Conservation (phyloP, 2,329 filamentous ascomycete species). For the Aspergillus vadensis region DNA sequence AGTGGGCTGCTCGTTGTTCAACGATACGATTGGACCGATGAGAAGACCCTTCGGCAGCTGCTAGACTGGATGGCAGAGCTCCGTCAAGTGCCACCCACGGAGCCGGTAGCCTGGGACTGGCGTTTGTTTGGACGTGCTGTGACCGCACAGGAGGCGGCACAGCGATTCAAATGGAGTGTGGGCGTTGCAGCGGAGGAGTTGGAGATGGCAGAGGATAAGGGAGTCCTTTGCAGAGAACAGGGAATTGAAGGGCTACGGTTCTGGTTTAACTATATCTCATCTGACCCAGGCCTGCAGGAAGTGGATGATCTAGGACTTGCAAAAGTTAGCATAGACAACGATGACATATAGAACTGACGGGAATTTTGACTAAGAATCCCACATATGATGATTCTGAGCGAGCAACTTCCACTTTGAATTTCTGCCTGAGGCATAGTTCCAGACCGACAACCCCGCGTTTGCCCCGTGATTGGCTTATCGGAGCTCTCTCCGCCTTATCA, state of each 20-base stretch:
- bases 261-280: conserved; percentile 73
- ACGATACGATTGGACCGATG: conserved; percentile 81
- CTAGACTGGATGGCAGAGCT: conserved; percentile 76
- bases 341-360: not conserved
- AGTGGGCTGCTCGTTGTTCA: conserved; percentile 95
- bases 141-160: conserved; percentile 84
- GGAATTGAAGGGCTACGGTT: conserved; percentile 88
- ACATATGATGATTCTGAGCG: not conserved
- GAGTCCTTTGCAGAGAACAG: conserved; percentile 85
- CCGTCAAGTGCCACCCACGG: conserved; percentile 65
- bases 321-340: conserved; percentile 3
- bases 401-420: not conserved
- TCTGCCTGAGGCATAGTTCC: not conserved
- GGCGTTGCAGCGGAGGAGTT: conserved; percentile 94
- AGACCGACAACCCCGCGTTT: not conserved
- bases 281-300: conserved; percentile 6
- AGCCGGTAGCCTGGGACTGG: conserved; percentile 75
- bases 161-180: conserved; percentile 94
- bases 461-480: conserved; percentile 1
- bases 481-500: conserved; percentile 1
- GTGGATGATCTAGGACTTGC: conserved; percentile 6
- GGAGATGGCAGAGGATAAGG: conserved; percentile 93
- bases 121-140: conserved; percentile 77
- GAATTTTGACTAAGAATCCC: not conserved
- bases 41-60: conserved; percentile 78